Evolutionary conservation across 2,329 filamentous ascomycete species (phyloP), one percentile per base, ranked within the genome.

Genomic region (Pseudocercospora fuligena): DNA sequence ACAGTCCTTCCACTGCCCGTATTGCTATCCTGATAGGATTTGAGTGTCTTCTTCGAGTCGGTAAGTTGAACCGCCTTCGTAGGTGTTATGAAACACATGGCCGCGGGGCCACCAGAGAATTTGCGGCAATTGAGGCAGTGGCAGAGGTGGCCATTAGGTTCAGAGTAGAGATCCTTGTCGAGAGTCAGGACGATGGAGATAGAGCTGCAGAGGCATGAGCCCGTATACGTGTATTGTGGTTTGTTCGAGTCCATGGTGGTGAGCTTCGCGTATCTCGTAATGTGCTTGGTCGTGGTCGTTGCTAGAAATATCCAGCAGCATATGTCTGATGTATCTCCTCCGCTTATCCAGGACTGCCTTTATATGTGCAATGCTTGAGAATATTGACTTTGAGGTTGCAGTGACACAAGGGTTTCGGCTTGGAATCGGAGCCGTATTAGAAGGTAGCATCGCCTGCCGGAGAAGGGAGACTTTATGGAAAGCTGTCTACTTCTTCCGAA

Each of bases 121-220:
- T 83, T 83, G 53, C 80, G 79, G 72, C 82, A 84, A 63, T 83
- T 84, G 21, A 72, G 67, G 72, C 82, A 84, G 66, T 83, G 81
- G 71, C 82, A 83, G 5, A 82, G 70, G 65, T 81, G 78, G 1
- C 81, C 81, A 57, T 79, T 71, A n/a, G 77, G 76, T 31, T 71
- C 72, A 2, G 75, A 75, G 70, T 81, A 82, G 40, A 83, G 77
- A 14, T 82, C 79, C 11, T 83, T 80, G 59, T 77, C 66, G 14
- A 66, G 36, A 0, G 16, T 61, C 5, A 70, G 59, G 12, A 25
- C 33, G 47, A 70, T 31, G 25, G 40, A 76, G 69, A 84, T 80
- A 16, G 76, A 80, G 1, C 65, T 66, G 29, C 71, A 70, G 9
- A 73, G 68, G 47, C 71, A 73, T 21, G 66, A 63, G 29, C 71